A percentile compares a stretch with the other conserved stretches of the same genome.
phyloP scores from a whole-genome alignment of 495 filamentous ascomycete genomes.

The Glonium stellatum region DNA sequence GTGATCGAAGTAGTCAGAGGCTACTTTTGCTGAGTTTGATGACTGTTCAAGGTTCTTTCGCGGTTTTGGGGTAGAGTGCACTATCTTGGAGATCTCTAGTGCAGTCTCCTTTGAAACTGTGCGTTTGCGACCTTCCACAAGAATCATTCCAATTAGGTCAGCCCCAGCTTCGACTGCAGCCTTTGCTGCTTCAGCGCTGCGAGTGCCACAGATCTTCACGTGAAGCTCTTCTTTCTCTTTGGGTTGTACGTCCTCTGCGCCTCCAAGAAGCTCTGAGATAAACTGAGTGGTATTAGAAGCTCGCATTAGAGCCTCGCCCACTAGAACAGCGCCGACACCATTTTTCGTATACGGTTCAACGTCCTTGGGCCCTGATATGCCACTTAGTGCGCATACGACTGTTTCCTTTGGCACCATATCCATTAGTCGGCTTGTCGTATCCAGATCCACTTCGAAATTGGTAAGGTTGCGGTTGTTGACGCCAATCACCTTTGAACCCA shows the following conservation, averaged over 20 bases:
- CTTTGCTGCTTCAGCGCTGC: constrained; percentile 70
- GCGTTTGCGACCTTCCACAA: constrained; percentile 73
- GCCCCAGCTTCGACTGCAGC: constrained; percentile 81
- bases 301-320: constrained; percentile 94
- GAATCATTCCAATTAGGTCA: constrained; percentile 87
- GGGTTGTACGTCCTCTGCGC: constrained; percentile 28
- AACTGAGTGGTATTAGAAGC: constrained; percentile 72
- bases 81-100: constrained; percentile 66
- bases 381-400: constrained; percentile 91
- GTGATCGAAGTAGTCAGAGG: constrained; percentile 59
- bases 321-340: constrained; percentile 85
- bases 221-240: constrained; percentile 40
- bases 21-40: constrained; percentile 22
- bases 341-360: constrained; percentile 81
- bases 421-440: constrained; percentile 86
- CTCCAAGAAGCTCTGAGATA: constrained; percentile 71
- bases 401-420: constrained; percentile 75
- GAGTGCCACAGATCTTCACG: constrained; percentile 96
- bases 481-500: constrained; percentile 91
- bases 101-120: constrained; percentile 71
- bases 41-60: neutral
- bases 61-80: constrained; percentile 51
- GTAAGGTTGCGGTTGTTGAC: constrained; percentile 97
- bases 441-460: constrained; percentile 92
- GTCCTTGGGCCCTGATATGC: constrained; percentile 85